Evolutionary conservation across 2,329 filamentous ascomycete species (phyloP).

Genomic region (Talaromyces sp.): DNA sequence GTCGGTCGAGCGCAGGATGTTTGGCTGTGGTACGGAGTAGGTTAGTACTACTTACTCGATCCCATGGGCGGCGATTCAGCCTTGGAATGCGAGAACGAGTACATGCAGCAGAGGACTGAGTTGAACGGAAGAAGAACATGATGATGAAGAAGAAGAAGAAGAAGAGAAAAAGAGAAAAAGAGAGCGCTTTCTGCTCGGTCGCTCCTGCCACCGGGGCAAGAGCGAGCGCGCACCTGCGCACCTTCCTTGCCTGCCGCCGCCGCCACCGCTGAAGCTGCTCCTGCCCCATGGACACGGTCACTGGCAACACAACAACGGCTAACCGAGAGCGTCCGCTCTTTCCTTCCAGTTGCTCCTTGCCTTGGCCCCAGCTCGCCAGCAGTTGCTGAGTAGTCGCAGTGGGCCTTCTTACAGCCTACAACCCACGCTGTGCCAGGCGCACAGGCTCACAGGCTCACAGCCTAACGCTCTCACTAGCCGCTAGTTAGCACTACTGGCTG

Average conservation of each 20-base stretch:
- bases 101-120: too few species aligned
- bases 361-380: background rate
- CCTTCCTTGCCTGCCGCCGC: constrained; percentile 1
- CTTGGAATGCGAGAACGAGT: too few species aligned
- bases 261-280: background rate
- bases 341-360: background rate
- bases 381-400: background rate
- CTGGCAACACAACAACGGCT: background rate
- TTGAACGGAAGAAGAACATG: too few species aligned
- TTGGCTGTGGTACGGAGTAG: background rate
- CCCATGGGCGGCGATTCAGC: too few species aligned
- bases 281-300: background rate
- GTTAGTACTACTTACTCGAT: too few species aligned
- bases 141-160: background rate
- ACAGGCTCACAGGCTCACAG: background rate
- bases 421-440: background rate
- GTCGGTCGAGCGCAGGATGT: background rate
- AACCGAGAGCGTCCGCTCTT: background rate
- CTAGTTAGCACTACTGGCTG: background rate
- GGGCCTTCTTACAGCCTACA: background rate
- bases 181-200: background rate
- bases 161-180: background rate
- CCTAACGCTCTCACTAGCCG: background rate
- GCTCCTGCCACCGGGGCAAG: background rate
- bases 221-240: background rate